phyloP scores from a whole-genome alignment of 2,329 filamentous ascomycete species.

The Trichoderma hamatum region DNA sequence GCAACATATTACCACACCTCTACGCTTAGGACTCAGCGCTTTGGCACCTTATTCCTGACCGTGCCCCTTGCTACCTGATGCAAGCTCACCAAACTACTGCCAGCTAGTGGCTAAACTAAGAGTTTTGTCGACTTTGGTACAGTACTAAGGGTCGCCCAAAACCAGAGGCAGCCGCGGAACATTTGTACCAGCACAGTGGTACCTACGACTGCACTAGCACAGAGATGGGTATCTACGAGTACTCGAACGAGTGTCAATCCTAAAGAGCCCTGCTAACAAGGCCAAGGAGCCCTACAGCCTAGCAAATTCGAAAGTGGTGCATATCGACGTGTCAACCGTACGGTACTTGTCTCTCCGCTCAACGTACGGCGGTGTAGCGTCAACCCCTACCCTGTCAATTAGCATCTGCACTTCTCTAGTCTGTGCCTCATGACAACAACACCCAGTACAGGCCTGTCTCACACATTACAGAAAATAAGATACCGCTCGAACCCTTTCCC shows the following conservation, averaged over 20 bases:
- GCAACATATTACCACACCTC: neutral
- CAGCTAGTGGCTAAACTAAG: neutral
- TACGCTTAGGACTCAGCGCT: neutral
- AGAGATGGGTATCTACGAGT: neutral
- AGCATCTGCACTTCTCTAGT: neutral
- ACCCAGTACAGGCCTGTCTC: neutral
- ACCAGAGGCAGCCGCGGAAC: neutral
- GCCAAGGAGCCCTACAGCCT: slow-evolving; percentile 9
- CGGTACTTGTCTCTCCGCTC: slow-evolving; percentile 13
- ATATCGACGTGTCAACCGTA: slow-evolving; percentile 22
- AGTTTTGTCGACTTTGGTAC: neutral
- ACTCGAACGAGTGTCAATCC: neutral
- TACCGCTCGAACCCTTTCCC: neutral
- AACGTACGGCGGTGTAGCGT: slow-evolving; percentile 15
- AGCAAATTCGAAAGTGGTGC: slow-evolving; percentile 7
- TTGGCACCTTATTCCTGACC: neutral
- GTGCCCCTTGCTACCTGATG: neutral
- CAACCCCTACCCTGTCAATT: neutral
- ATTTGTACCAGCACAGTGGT: neutral
- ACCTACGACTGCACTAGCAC: neutral
- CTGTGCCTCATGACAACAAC: slow-evolving; percentile 22
- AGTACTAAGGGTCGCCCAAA: neutral
- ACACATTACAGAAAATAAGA: neutral
- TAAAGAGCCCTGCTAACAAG: neutral
- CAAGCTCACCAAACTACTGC: neutral